phyloP scores from a whole-genome alignment of 2,329 filamentous ascomycete species.

The Daldinia eschscholtzii region DNA sequence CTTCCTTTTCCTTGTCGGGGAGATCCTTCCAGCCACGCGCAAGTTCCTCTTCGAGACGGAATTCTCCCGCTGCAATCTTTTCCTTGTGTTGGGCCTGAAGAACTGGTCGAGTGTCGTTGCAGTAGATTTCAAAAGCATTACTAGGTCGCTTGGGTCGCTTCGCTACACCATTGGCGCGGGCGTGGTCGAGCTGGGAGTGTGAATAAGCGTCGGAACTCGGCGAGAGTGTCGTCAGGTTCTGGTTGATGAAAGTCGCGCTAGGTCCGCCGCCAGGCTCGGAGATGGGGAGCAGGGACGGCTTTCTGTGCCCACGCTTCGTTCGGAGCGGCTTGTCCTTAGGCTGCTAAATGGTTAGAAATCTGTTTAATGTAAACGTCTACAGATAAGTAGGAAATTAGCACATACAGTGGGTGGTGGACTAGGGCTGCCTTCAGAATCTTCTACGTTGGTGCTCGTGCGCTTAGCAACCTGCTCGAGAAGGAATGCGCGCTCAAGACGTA shows the following conservation, averaged over 20 bases:
- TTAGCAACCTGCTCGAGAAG: constrained; percentile 79
- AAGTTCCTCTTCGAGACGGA: constrained; percentile 67
- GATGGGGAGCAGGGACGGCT: constrained; percentile 64
- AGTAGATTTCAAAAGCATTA: constrained; percentile 69
- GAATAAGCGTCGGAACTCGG: constrained; percentile 67
- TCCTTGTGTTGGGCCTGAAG: constrained; percentile 62
- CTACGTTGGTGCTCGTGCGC: constrained; percentile 79
- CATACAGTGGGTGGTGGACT: constrained; percentile 83
- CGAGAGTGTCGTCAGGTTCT: constrained; percentile 61
- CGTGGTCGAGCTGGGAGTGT: constrained; percentile 59
- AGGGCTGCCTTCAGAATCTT: constrained; percentile 83
- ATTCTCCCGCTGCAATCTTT: constrained; percentile 51
- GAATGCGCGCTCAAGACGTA: constrained; percentile 86
- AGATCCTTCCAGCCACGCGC: constrained; percentile 68
- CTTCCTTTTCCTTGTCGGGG: constrained; percentile 62
- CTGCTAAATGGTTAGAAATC: constrained; percentile 57
- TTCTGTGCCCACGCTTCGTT: constrained; percentile 78
- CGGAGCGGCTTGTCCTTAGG: constrained; percentile 83
- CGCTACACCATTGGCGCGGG: constrained; percentile 57
- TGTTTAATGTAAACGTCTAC: constrained; percentile 34
- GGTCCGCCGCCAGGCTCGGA: constrained; percentile 56
- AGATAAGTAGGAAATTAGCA: constrained; percentile 38
- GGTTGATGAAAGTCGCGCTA: constrained; percentile 61
- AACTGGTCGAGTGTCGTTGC: constrained; percentile 61
- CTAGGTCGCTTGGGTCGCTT: constrained; percentile 60